Evolutionary conservation across 2,329 filamentous ascomycete genomes (phyloP).

Genomic region (Lachnum nothofagi): DNA sequence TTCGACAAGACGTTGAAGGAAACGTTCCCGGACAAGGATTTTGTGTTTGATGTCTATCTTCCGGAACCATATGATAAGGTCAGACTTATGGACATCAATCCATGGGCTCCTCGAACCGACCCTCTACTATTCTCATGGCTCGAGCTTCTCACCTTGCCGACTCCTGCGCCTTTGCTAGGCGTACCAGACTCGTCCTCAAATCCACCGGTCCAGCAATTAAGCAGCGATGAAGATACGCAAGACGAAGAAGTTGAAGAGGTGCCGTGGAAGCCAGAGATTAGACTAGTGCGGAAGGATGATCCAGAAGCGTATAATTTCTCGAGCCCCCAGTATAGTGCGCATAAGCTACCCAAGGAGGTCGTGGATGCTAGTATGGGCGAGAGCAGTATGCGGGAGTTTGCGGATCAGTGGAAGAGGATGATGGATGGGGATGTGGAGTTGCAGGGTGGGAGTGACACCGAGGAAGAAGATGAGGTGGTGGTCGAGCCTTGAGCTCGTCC

Average conservation of each 20-base stretch:
- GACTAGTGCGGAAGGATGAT: slow-evolving; percentile 77
- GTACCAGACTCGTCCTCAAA: slow-evolving; percentile 34
- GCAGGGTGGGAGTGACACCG: slow-evolving; percentile 36
- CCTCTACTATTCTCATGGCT: slow-evolving; percentile 84
- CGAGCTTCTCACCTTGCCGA: slow-evolving; percentile 71
- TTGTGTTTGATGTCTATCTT: slow-evolving; percentile 89
- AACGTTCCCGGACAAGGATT: slow-evolving; percentile 77
- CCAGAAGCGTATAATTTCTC: slow-evolving; percentile 84
- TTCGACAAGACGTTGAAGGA: slow-evolving; percentile 69
- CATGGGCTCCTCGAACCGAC: slow-evolving; percentile 87
- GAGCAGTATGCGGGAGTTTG: slow-evolving; percentile 75
- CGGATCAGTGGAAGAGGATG: slow-evolving; percentile 65
- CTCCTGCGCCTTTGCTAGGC: slow-evolving; percentile 54
- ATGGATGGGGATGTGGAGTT: slow-evolving; percentile 38
- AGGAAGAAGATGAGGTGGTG: slow-evolving; percentile 34
- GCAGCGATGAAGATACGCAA: slow-evolving; percentile 40
- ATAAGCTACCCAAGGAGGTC: slow-evolving; percentile 91
- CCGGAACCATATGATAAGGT: slow-evolving; percentile 55
- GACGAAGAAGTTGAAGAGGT: slow-evolving; percentile 44
- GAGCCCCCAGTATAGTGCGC: slow-evolving; percentile 83
- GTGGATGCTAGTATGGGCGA: slow-evolving; percentile 67
- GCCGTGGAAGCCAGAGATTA: slow-evolving; percentile 66
- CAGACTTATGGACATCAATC: slow-evolving; percentile 89
- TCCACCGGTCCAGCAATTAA: slow-evolving; percentile 30
- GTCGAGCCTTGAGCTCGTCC: too few relatives aligned